phyloP scores from a whole-genome alignment of 2,329 filamentous ascomycete species.

The Colletotrichum tropicale region DNA sequence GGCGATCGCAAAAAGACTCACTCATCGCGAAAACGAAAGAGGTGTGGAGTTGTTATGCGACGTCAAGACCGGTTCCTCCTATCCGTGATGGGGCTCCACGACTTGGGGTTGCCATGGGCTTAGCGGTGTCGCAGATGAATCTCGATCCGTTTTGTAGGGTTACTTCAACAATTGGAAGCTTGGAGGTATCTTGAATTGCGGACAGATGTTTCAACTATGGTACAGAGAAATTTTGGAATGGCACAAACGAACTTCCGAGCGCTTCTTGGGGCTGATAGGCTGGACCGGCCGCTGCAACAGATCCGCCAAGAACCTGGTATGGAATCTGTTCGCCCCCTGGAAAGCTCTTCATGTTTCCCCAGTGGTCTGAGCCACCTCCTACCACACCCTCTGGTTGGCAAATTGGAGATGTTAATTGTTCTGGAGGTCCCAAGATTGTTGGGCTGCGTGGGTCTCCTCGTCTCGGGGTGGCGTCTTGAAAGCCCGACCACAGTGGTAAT shows the following conservation, averaged over 20 bases:
- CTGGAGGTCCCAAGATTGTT: not conserved
- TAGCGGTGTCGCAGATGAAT: not conserved
- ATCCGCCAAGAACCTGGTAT: not conserved
- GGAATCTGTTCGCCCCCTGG: not conserved
- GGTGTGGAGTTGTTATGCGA: not conserved
- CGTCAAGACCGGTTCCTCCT: not conserved
- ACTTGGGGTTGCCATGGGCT: not conserved
- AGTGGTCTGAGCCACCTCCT: not conserved
- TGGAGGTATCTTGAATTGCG: not conserved
- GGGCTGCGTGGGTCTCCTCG: not conserved
- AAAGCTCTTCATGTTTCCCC: not conserved
- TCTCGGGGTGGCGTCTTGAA: slow-evolving; percentile 1
- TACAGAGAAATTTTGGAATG: slow-evolving; percentile 14
- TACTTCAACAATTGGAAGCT: not conserved
- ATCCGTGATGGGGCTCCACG: not conserved
- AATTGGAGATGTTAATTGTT: not conserved
- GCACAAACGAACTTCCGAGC: not conserved
- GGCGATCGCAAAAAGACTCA: not conserved
- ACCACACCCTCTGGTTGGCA: not conserved
- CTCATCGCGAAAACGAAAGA: not conserved
- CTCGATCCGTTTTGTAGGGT: not conserved
- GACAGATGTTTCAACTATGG: not conserved
- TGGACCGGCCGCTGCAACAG: not conserved
- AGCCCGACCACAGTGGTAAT: not conserved
- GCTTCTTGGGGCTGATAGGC: not conserved